Evolutionary conservation across 768 basidiomycete genomes (phyloP), one percentile per base, ranked within the genome.

Genomic region (Tricholoma matsutake): DNA sequence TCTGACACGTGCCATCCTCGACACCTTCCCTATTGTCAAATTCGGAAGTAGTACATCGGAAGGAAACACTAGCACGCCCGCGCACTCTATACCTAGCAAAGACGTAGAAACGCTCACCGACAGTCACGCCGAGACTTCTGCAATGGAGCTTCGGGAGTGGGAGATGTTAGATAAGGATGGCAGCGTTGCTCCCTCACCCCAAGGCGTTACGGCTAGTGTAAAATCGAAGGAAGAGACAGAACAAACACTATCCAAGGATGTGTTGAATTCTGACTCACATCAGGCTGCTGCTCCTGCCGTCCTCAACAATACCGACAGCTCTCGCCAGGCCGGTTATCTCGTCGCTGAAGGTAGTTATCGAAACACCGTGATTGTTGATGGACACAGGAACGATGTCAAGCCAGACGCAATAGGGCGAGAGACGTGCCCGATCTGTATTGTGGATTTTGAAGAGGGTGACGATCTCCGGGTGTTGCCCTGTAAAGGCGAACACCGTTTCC

Each of bases 1-100:
- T 6, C 80, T 98, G 55, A 91, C 92, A 1, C 86, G 92, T 18
- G 96, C 96, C 18, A 95, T 98, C 60, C 79, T 98, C 58, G 96
- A 98, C 66, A 97, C 95, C 3, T 98, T 98, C 77, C 95, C 96
- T 4, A 77, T 97, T 63, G 88, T 96, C 75, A 94, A 94, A 72
- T 98, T 95, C 67, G 85, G 86, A 25, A 67, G 61, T 34, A 65
- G 56, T 51, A 45, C 63, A 6, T 31, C 56, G 4, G 68, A 58
- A 29, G 56, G 54, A 29, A 37, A 54, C 31, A 56, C 47, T 31
- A 52, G 54, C 29, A 10, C 56, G 9, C 45, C 58, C 8, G 31
- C 54, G 16, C 56, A 60, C 13, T n/a, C 54, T 20, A 55, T 43
- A 6, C 41, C 39, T 3, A 59, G 56, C 14, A 75, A 75, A 60